These are phyloP conservation scores for Cymbidium sinense DNA, from an alignment of 106 monocot species.

Conservation along the genomic window DNA sequence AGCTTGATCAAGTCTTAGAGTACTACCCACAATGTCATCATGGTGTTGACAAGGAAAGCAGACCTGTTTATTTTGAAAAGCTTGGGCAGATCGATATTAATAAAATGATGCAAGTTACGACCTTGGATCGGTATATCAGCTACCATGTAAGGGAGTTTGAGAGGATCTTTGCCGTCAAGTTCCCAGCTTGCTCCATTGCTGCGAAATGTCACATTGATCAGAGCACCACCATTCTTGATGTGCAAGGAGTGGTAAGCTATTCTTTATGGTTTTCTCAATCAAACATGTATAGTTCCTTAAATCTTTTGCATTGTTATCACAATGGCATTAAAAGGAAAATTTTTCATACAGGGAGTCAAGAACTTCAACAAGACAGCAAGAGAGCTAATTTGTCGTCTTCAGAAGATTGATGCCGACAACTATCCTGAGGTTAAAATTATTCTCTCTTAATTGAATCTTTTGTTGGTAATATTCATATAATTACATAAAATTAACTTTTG, in stretches of 20 bases:
- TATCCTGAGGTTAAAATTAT: conserved; percentile 68
- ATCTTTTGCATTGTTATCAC: background rate
- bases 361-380: conserved; percentile 66
- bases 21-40: conserved; percentile 71
- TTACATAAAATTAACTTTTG: background rate
- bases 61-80: conserved; percentile 64
- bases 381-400: conserved; percentile 54
- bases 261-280: background rate
- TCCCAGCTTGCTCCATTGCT: conserved; percentile 66
- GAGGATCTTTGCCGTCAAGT: conserved; percentile 51
- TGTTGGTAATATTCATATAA: background rate
- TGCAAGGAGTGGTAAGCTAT: conserved; percentile 44
- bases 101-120: conserved; percentile 58
- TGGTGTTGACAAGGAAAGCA: conserved; percentile 61
- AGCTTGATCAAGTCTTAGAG: conserved; percentile 51
- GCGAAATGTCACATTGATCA: conserved; percentile 65
- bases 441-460: background rate
- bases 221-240: conserved; percentile 63
- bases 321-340: background rate
- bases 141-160: conserved; percentile 71
- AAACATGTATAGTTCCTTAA: background rate
- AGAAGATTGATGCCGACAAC: conserved; percentile 62
- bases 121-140: conserved; percentile 48
- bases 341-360: conserved; percentile 35
- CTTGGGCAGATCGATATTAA: conserved; percentile 52